These are phyloP conservation scores for Solanum appendiculatum DNA, from an alignment of 257 asterid species.

Conservation along the genomic window DNA sequence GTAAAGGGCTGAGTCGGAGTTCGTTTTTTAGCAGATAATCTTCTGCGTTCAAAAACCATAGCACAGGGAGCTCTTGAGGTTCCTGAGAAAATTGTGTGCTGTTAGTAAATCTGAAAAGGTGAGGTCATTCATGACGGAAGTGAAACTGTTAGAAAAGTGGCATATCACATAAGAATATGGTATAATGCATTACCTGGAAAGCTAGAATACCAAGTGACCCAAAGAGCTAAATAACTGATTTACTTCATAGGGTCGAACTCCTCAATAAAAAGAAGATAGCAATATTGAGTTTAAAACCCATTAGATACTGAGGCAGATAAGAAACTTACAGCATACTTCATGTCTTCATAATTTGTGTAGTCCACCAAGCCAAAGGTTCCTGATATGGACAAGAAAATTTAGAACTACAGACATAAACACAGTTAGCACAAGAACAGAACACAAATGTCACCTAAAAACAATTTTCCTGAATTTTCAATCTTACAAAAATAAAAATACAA, in stretches of 20 bases:
- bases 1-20: too few relatives aligned
- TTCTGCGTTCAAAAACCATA: too few relatives aligned
- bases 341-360: slow-evolving; percentile 81
- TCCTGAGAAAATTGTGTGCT: too few relatives aligned
- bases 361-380: slow-evolving; percentile 97
- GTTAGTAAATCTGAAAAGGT: too few relatives aligned
- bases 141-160: too few relatives aligned
- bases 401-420: background rate
- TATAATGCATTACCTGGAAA: too few relatives aligned
- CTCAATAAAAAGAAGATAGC: background rate
- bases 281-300: background rate
- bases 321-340: slow-evolving; percentile 94
- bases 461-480: background rate
- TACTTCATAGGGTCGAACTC: background rate
- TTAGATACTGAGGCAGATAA: background rate
- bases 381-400: slow-evolving; percentile 7
- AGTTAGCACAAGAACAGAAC: background rate
- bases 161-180: too few relatives aligned
- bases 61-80: too few relatives aligned
- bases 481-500: background rate
- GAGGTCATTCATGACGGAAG: too few relatives aligned
- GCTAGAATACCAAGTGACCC: too few relatives aligned
- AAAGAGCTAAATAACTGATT: too few relatives aligned
- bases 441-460: background rate
- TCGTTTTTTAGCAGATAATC: too few relatives aligned